These are phyloP conservation scores for Inosperma sp. DNA, from an alignment of 768 basidiomycete genomes.

Conservation along the genomic window DNA sequence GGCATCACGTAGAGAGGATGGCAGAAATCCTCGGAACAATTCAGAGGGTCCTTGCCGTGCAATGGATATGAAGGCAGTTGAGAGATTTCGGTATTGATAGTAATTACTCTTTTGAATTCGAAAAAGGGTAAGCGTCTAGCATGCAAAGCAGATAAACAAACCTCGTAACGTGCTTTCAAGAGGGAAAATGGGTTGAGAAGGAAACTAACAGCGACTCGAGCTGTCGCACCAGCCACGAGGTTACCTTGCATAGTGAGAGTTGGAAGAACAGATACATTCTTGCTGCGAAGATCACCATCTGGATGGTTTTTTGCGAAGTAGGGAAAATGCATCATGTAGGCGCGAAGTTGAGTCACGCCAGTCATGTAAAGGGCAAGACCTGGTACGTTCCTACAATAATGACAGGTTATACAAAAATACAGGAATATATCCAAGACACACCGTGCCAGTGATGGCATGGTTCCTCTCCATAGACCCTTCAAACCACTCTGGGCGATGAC, in stretches of 20 bases:
- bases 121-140: background rate
- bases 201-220: conserved; percentile 77
- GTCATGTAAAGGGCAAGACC: conserved; percentile 94
- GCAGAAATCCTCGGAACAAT: conserved; percentile 78
- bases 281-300: conserved; percentile 17
- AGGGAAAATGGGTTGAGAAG: conserved; percentile 87
- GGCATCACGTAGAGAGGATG: conserved; percentile 89
- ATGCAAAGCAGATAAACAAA: conserved; percentile 26
- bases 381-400: conserved; percentile 69
- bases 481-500: conserved; percentile 64
- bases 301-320: conserved; percentile 50
- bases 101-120: conserved; percentile 59
- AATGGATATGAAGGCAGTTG: conserved; percentile 54
- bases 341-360: conserved; percentile 75
- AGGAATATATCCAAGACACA: conserved; percentile 21
- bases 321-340: conserved; percentile 64
- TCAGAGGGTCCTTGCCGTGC: conserved; percentile 72
- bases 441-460: conserved; percentile 74
- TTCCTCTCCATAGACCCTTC: conserved; percentile 83
- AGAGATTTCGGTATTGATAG: conserved; percentile 62
- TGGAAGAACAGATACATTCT: conserved; percentile 54
- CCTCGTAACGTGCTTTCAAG: conserved; percentile 90
- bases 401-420: background rate
- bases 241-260: conserved; percentile 75
- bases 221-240: conserved; percentile 77